Conservation (phyloP, 495 filamentous ascomycete genomes). For the Penicillium silybi region DNA sequence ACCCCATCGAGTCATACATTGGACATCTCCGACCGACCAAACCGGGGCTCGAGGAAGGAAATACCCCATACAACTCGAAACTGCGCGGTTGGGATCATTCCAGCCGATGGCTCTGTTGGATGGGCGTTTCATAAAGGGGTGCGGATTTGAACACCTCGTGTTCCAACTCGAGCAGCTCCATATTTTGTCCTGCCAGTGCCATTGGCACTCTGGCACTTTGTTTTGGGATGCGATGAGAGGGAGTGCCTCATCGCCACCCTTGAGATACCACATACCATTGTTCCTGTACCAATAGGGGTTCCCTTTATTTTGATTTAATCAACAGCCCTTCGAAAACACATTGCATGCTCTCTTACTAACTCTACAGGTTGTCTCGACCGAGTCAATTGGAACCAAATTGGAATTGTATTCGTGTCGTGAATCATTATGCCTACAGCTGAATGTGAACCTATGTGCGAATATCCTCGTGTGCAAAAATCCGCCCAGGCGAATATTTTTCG, state of each 20-base stretch:
- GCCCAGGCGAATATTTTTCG: background rate
- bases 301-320: constrained; percentile 18
- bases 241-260: constrained; percentile 17
- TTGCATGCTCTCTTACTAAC: background rate
- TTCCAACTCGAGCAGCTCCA: background rate
- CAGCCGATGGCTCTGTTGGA: background rate
- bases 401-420: constrained; percentile 6
- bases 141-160: background rate
- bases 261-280: constrained; percentile 28
- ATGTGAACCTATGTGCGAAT: background rate
- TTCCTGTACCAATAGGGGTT: constrained; percentile 26
- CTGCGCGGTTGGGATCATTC: background rate
- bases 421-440: constrained; percentile 3
- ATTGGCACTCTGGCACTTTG: constrained; percentile 11
- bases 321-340: constrained; percentile 8
- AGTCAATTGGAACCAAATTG: background rate
- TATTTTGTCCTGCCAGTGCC: constrained; percentile 9
- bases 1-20: background rate
- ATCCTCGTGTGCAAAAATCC: background rate
- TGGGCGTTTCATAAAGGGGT: constrained; percentile 3
- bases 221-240: constrained; percentile 22
- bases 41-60: background rate
- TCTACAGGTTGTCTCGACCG: background rate
- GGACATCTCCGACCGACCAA: background rate
- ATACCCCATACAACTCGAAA: background rate